A percentile compares a stretch with the other conserved stretches of the same genome.
phyloP scores from a whole-genome alignment of 192 early-diverging fungal genomes.

The Cladochytrium replicatum region DNA sequence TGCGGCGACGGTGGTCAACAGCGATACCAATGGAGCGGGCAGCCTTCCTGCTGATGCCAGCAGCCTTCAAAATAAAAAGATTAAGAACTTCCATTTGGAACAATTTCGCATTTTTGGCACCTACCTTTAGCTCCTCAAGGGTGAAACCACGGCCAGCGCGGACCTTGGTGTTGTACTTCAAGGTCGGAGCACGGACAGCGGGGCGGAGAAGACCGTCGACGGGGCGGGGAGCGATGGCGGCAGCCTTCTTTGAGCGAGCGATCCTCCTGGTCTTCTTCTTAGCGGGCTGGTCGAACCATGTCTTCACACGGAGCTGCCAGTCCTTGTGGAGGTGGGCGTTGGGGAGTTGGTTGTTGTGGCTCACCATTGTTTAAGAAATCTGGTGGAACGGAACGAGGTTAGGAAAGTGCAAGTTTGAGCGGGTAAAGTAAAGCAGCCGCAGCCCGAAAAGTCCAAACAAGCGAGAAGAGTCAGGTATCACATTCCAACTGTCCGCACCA shows the following conservation, averaged over 20 bases:
- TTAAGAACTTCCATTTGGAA: too few species aligned
- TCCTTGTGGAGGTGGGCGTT: conserved; percentile 97
- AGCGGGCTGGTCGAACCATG: conserved; percentile 97
- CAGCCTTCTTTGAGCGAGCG: conserved; percentile 87
- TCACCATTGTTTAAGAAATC: too few species aligned
- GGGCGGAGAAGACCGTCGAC: conserved; percentile 93
- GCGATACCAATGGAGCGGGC: conserved; percentile 91
- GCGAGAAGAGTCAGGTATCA: too few species aligned
- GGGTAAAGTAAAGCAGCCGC: too few species aligned
- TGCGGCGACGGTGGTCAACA: conserved; percentile 93
- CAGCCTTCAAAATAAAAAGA: too few species aligned
- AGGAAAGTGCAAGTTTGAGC: too few species aligned
- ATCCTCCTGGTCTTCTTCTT: conserved; percentile 85
- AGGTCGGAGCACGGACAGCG: conserved; percentile 88
- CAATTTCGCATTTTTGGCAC: conserved; percentile 1
- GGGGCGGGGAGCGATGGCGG: conserved; percentile 90
- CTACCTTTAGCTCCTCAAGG: conserved; percentile 93
- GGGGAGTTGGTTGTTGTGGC: conserved; percentile 91
- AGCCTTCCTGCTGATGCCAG: conserved; percentile 86
- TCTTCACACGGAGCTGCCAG: conserved; percentile 92
- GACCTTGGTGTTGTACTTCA: conserved; percentile 98
- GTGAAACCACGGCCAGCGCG: conserved; percentile 96
- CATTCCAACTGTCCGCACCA: too few species aligned
- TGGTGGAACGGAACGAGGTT: too few species aligned
- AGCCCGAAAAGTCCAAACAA: too few species aligned